Evolutionary conservation across 345 rosid genomes (phyloP), one percentile per base, ranked within the genome.

Genomic region (Moringa oleifera): DNA sequence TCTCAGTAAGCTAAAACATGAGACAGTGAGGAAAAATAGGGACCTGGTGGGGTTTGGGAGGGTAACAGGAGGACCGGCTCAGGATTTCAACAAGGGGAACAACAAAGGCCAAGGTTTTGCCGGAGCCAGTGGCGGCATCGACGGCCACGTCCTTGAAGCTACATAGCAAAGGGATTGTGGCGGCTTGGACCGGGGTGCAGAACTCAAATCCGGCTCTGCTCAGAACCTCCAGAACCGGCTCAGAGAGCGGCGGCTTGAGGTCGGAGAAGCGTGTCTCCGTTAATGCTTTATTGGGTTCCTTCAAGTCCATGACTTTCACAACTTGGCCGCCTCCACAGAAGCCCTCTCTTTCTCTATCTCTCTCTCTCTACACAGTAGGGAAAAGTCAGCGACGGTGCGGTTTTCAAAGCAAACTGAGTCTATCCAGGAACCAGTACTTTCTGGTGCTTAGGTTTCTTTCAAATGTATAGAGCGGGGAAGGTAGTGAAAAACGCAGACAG

Each of bases 91-190:
- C 83, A 18, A 90, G 68, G 0, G 96, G 98, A 2, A 90, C 71
- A 8, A 93, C 66, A 70, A 90, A 93, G 21, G 98, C 96, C 41
- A 93, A 83, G 67, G 96, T 90, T 82, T 93, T 93, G 0, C 97
- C 98, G 21, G 91, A 87, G 57, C 97, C 98, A n/a, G 95, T 90
- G 69, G 92, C 90, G 41, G 97, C 97, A 68, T 90, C 97, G 68
- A 90, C 95, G 20, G 95, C 84, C 3, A 94, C 99, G 70, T 94
- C 97, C 75, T 90, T 90, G 80, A 73, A 82, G 73, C 77, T 62
- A 77, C 99, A 90, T 21, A 94, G 87, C 51, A 93, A 64, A 20
- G 97, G 98, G 50, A 92, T 88, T 3, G 97, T 82, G 20, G 89
- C 89, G 25, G 87, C 94, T 68, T 93, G 98, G 67, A 93, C 97